Percentiles rank a stretch among this genome's conserved stretches.
Conservation (phyloP, 306 rosid species). For the Vigna unguiculata region DNA sequence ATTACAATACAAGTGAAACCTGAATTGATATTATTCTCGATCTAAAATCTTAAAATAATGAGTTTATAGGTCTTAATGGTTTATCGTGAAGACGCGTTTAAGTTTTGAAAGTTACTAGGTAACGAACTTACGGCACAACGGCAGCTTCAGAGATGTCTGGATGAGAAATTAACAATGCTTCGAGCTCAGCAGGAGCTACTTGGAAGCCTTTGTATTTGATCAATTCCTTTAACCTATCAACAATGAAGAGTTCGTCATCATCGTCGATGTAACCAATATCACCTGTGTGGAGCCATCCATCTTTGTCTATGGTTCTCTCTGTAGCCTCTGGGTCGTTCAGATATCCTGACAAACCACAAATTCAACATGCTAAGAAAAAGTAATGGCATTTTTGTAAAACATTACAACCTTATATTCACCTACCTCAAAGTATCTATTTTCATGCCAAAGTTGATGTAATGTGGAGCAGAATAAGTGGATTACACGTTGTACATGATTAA, state of each 20-base stretch:
- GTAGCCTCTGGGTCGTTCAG: conserved; percentile 80
- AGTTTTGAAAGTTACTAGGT: neutral
- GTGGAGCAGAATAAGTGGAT: conserved; percentile 7
- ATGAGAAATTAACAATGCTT: conserved; percentile 73
- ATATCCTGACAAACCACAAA: conserved; percentile 58
- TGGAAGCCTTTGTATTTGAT: conserved; percentile 91
- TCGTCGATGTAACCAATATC: conserved; percentile 77
- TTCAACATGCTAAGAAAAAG: neutral
- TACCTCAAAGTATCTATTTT: neutral
- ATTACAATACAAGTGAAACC: too few species aligned
- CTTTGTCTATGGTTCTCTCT: conserved; percentile 63
- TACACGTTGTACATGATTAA: too few species aligned
- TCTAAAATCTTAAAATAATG: too few species aligned
- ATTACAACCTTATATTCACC: neutral
- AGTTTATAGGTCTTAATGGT: too few species aligned
- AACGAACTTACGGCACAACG: conserved; percentile 69
- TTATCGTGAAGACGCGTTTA: too few species aligned
- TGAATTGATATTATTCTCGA: too few species aligned
- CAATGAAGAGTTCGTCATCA: conserved; percentile 73
- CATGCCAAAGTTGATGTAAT: neutral
- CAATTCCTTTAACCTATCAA: conserved; percentile 80
- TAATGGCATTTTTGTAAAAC: too few species aligned
- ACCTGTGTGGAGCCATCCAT: conserved; percentile 88
- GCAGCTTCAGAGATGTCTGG: conserved; percentile 77
- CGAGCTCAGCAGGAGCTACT: conserved; percentile 93